Evolutionary conservation across 306 rosid species (phyloP).

Genomic region (Carpinus viminea): DNA sequence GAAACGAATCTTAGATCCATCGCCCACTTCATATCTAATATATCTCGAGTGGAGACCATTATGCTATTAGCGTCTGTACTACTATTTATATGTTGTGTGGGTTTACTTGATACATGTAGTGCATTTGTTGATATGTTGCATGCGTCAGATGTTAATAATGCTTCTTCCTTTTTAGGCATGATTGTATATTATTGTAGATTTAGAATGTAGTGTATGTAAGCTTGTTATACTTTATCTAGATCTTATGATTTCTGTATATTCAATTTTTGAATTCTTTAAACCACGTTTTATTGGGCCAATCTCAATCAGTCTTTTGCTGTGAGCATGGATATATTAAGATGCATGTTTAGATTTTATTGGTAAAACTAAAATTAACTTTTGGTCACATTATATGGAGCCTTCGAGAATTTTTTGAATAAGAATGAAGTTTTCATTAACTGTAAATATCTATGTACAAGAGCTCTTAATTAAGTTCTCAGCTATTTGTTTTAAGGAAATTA

Average conservation of each 20-base stretch:
- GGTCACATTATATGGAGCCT: neutral
- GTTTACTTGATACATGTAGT: too few species aligned
- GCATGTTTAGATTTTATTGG: neutral
- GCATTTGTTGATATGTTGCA: too few species aligned
- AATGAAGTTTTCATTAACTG: neutral
- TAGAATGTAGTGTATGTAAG: neutral
- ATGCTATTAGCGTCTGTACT: too few species aligned
- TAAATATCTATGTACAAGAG: neutral
- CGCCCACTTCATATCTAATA: too few species aligned
- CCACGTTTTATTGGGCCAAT: slow-evolving; percentile 1
- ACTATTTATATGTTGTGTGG: too few species aligned
- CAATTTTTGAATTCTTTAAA: neutral
- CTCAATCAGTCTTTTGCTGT: neutral
- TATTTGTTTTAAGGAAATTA: neutral
- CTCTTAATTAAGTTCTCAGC: neutral
- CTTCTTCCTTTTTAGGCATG: too few species aligned
- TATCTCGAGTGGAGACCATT: too few species aligned
- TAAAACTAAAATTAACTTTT: too few species aligned
- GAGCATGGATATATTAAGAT: neutral
- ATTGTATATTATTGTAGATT: neutral
- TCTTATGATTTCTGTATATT: neutral
- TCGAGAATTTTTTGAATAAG: neutral
- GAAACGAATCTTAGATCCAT: too few species aligned
- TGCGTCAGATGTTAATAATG: too few species aligned
- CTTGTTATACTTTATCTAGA: neutral